phyloP scores from a whole-genome alignment of 78 protist genomes.

The Emiliania huxleyi region DNA sequence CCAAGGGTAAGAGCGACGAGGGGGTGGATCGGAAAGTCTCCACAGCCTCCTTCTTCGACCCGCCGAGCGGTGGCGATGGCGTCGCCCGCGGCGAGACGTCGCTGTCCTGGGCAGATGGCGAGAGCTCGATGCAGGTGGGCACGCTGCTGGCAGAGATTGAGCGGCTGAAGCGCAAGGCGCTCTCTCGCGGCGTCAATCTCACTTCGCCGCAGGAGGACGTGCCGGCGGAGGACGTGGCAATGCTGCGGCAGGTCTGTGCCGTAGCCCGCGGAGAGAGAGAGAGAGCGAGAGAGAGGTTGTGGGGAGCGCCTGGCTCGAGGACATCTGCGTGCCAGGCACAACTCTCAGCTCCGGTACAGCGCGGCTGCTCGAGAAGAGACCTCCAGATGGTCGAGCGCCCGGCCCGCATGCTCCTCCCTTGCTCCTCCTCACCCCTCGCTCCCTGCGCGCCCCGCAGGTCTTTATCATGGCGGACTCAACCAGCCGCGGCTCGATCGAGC shows the following conservation, averaged over 20 bases:
- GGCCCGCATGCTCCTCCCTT: too few relatives aligned
- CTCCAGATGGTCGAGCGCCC: too few relatives aligned
- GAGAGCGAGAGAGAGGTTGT: too few relatives aligned
- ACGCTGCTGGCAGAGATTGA: neutral
- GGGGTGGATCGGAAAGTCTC: neutral
- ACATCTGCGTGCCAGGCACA: too few relatives aligned
- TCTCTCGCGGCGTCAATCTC: conserved; percentile 29
- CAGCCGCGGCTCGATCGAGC: neutral
- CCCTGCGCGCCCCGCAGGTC: neutral
- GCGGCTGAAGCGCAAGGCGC: conserved; percentile 35
- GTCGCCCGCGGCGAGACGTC: neutral
- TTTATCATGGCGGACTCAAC: neutral
- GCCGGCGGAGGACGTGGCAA: conserved; percentile 6
- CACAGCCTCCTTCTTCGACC: neutral
- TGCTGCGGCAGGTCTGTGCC: neutral
- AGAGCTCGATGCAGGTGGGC: neutral
- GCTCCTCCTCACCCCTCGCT: too few relatives aligned
- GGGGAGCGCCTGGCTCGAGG: too few relatives aligned
- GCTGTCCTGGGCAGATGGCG: neutral
- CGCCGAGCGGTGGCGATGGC: neutral
- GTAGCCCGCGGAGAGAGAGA: too few relatives aligned
- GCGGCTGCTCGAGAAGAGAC: too few relatives aligned
- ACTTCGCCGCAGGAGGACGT: conserved; percentile 12
- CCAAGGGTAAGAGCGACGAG: neutral
- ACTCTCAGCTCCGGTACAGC: too few relatives aligned